Evolutionary conservation across 2,329 filamentous ascomycete species (phyloP).

Genomic region (Phialemonium atrogriseum): DNA sequence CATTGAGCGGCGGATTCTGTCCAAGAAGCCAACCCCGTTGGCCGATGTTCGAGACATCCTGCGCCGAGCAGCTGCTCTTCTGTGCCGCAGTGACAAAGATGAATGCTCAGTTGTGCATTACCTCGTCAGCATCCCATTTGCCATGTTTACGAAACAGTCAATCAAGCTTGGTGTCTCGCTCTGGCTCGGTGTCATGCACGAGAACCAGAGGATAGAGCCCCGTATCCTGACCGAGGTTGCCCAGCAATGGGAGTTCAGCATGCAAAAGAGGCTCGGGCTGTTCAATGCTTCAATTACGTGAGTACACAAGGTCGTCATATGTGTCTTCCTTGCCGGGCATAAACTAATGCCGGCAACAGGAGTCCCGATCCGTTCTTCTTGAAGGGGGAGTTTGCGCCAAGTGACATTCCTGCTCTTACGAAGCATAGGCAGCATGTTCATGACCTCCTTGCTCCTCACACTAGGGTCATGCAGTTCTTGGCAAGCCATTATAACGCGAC

Average conservation of each 20-base stretch:
- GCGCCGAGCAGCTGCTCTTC: constrained; percentile 72
- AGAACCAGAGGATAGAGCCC: constrained; percentile 82
- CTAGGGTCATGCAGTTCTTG: constrained; percentile 78
- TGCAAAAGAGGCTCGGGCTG: constrained; percentile 68
- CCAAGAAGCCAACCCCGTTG: constrained; percentile 62
- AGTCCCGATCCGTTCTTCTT: constrained; percentile 84
- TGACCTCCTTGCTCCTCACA: constrained; percentile 78
- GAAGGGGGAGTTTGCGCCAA: constrained; percentile 87
- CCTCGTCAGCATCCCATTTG: constrained; percentile 87
- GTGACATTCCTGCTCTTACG: constrained; percentile 65
- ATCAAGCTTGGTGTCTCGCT: constrained; percentile 93
- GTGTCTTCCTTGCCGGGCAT: too few species aligned
- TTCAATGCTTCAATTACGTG: constrained; percentile 66
- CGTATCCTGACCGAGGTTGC: constrained; percentile 80
- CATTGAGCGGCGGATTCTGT: constrained; percentile 62
- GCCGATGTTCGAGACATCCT: constrained; percentile 73
- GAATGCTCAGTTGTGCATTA: constrained; percentile 76
- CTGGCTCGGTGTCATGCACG: constrained; percentile 95
- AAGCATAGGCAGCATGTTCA: constrained; percentile 73
- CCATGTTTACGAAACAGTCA: constrained; percentile 86
- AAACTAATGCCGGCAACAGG: constrained; percentile 20
- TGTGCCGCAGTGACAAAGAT: constrained; percentile 70
- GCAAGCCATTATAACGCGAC: constrained; percentile 92
- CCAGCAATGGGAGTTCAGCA: constrained; percentile 82
- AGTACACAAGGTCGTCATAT: constrained; percentile 16